Evolutionary conservation across 768 basidiomycete species (phyloP).

Genomic region (Podaxis carcinomalis): DNA sequence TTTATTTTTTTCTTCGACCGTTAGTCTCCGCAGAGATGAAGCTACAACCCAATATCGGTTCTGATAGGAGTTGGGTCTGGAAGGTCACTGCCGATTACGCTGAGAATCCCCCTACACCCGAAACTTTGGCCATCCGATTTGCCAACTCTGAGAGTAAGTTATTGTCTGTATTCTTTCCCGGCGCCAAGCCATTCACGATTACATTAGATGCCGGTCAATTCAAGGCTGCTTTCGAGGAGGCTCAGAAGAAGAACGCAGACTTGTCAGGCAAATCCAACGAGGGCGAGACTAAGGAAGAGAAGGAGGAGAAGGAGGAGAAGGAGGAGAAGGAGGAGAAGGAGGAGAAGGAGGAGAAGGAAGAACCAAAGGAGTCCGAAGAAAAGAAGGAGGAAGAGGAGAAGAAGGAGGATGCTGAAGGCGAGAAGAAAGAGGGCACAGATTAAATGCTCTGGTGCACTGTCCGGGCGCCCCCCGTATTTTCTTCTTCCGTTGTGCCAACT

Average conservation of each 20-base stretch:
- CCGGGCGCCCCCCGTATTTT: neutral
- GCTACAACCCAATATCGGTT: conserved; percentile 96
- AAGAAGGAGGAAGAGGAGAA: conserved; percentile 25
- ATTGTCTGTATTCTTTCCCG: neutral
- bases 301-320: conserved; percentile 23
- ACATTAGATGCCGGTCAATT: conserved; percentile 76
- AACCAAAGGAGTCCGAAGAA: conserved; percentile 22
- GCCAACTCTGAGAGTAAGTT: conserved; percentile 91
- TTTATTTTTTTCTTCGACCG: neutral
- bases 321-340: conserved; percentile 26
- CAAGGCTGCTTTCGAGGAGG: conserved; percentile 85
- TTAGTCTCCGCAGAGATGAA: conserved; percentile 87
- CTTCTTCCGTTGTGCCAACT: neutral
- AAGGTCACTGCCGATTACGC: conserved; percentile 95
- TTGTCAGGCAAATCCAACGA: conserved; percentile 24
- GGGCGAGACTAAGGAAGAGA: conserved; percentile 26
- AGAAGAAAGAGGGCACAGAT: conserved; percentile 19
- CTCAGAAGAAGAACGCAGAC: conserved; percentile 64
- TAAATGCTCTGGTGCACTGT: neutral
- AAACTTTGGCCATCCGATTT: conserved; percentile 97
- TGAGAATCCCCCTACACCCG: conserved; percentile 83
- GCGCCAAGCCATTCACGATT: neutral
- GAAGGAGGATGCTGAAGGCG: conserved; percentile 26
- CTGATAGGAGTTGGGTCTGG: conserved; percentile 99
- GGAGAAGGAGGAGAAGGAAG: conserved; percentile 24